phyloP scores from a whole-genome alignment of 306 rosid genomes.

The Spatholobus suberectus region DNA sequence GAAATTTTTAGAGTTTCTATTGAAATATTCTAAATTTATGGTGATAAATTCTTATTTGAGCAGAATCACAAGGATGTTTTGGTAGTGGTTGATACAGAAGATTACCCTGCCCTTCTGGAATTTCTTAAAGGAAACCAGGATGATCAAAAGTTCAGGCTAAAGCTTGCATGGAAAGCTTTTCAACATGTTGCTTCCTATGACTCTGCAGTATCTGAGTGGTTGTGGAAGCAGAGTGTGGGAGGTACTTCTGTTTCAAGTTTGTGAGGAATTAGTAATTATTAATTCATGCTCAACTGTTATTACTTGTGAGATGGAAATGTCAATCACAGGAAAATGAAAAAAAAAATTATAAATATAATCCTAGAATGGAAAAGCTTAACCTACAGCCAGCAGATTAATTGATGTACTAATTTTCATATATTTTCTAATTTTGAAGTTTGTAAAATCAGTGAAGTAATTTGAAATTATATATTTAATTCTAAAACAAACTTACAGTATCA shows the following conservation, averaged over 20 bases:
- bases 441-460: not conserved
- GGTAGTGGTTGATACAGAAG: conserved; percentile 92
- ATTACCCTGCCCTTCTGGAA: conserved; percentile 75
- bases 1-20: not conserved
- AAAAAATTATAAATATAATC: not conserved
- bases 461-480: not conserved
- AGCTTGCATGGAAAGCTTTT: conserved; percentile 97
- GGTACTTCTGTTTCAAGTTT: conserved; percentile 50
- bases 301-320: conserved; percentile 11
- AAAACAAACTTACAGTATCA: not conserved
- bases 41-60: conserved; percentile 35
- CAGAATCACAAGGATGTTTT: conserved; percentile 95
- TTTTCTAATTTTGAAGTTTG: conserved; percentile 16
- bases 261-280: not conserved
- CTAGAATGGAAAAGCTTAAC: not conserved
- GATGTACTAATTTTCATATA: not conserved
- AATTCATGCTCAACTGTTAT: not conserved
- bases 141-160: conserved; percentile 70
- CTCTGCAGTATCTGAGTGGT: conserved; percentile 94
- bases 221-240: conserved; percentile 86
- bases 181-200: conserved; percentile 92
- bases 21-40: conserved; percentile 16
- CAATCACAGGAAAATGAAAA: not conserved
- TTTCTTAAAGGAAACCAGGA: conserved; percentile 71
- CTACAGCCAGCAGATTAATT: not conserved